phyloP scores from a whole-genome alignment of 1,284 basidiomycete genomes.

The Bjerkandera adusta region DNA sequence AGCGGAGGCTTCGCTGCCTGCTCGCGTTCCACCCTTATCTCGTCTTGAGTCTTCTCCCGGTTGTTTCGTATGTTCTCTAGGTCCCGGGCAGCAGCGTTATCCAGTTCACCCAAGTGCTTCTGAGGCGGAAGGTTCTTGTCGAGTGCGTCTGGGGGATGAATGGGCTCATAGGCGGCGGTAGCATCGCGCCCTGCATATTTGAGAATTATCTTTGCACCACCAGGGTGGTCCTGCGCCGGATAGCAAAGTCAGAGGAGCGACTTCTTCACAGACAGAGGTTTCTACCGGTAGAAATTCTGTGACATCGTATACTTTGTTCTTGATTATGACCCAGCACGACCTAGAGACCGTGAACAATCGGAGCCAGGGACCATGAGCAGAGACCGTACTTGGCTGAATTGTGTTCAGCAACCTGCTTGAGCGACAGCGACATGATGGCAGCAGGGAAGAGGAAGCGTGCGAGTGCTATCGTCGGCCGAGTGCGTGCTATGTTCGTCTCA shows the following conservation, averaged over 20 bases:
- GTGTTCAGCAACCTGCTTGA: constrained; percentile 50
- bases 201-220: constrained; percentile 75
- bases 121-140: constrained; percentile 62
- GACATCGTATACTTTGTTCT: constrained; percentile 77
- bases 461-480: too few relatives aligned
- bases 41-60: constrained; percentile 63
- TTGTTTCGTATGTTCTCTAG: constrained; percentile 40
- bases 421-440: constrained; percentile 34
- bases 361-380: neutral
- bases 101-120: constrained; percentile 73
- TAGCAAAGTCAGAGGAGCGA: constrained; percentile 1
- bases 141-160: constrained; percentile 72
- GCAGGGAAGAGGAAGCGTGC: neutral
- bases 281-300: constrained; percentile 77
- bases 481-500: too few relatives aligned
- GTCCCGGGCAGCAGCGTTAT: constrained; percentile 45
- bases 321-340: constrained; percentile 89
- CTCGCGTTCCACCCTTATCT: constrained; percentile 63
- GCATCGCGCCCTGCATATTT: constrained; percentile 81
- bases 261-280: constrained; percentile 9
- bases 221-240: constrained; percentile 68
- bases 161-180: constrained; percentile 68
- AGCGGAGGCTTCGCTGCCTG: constrained; percentile 62
- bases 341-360: constrained; percentile 34
- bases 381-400: constrained; percentile 45